Conservation (phyloP, 2,329 filamentous ascomycete species). For the Alternaria arborescens region DNA sequence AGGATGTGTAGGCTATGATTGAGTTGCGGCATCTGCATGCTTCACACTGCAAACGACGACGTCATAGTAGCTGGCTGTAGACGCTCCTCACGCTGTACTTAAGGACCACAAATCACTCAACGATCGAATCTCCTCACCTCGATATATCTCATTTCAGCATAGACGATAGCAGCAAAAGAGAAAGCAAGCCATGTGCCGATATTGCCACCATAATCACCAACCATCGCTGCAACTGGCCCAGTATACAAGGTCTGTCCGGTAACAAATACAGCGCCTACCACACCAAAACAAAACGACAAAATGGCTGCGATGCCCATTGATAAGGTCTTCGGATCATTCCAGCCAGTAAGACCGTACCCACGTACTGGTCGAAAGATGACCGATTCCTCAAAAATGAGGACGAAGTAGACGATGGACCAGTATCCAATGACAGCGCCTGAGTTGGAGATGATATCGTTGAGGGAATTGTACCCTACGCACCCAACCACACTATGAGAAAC, state of each 20-base stretch:
- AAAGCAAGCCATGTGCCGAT: background rate
- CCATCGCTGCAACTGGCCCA: background rate
- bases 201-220: background rate
- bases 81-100: background rate
- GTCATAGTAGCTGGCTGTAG: background rate
- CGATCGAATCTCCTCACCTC: background rate
- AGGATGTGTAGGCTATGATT: slow-evolving; percentile 12
- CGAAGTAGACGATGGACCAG: background rate
- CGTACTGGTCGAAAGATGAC: background rate
- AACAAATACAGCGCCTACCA: too few species aligned
- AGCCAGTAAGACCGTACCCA: background rate
- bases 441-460: background rate
- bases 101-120: background rate
- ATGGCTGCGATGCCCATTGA: too few species aligned
- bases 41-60: background rate
- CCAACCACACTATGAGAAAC: background rate
- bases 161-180: background rate
- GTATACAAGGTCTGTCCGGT: background rate
- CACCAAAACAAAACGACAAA: too few species aligned
- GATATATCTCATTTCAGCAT: background rate
- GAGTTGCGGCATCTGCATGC: background rate
- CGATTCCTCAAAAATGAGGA: background rate
- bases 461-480: background rate
- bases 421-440: background rate
- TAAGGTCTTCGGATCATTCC: too few species aligned